A percentile compares a stretch with the other conserved stretches of the same genome.
Conservation (phyloP, 805 yeast species). For the Metschnikowia similis region DNA sequence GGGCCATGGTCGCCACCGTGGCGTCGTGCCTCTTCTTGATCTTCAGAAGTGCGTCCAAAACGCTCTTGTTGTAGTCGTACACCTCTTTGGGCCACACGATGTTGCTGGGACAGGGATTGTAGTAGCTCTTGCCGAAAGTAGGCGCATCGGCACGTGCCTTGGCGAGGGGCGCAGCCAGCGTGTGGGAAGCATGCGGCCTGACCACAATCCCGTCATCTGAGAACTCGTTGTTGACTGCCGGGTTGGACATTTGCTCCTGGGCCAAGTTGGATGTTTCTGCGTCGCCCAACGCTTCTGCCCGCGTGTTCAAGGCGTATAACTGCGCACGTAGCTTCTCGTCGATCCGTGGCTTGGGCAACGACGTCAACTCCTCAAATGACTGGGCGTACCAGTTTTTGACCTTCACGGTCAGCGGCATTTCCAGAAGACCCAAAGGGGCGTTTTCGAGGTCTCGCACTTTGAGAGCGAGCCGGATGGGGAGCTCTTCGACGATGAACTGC, state of each 20-base stretch:
- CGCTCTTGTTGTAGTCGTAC: slow-evolving; percentile 62
- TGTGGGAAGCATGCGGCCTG: slow-evolving; percentile 18
- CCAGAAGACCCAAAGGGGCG: slow-evolving; percentile 68
- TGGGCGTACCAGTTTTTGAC: slow-evolving; percentile 90
- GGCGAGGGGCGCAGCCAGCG: slow-evolving; percentile 5
- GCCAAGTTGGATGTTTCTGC: slow-evolving; percentile 25
- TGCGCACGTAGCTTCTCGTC: slow-evolving; percentile 37
- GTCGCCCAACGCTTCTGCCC: slow-evolving; percentile 7
- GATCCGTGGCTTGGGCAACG: slow-evolving; percentile 55
- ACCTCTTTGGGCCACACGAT: slow-evolving; percentile 71
- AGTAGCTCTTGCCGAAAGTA: slow-evolving; percentile 44
- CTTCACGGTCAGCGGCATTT: slow-evolving; percentile 69
- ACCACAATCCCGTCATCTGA: slow-evolving; percentile 52
- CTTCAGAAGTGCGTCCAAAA: slow-evolving; percentile 59
- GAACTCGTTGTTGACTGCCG: slow-evolving; percentile 38
- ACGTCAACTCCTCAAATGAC: slow-evolving; percentile 77
- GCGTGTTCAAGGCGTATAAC: slow-evolving; percentile 18
- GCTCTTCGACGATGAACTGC: slow-evolving; percentile 78
- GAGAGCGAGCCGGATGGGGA: slow-evolving; percentile 82
- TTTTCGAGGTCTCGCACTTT: slow-evolving; percentile 79
- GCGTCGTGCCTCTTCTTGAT: slow-evolving; percentile 88
- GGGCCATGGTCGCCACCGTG: slow-evolving; percentile 87
- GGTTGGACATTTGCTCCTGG: slow-evolving; percentile 25
- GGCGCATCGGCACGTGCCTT: slow-evolving; percentile 25
- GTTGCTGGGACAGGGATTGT: slow-evolving; percentile 51